phyloP scores from a whole-genome alignment of 495 filamentous ascomycete genomes.

The Evernia prunastri region DNA sequence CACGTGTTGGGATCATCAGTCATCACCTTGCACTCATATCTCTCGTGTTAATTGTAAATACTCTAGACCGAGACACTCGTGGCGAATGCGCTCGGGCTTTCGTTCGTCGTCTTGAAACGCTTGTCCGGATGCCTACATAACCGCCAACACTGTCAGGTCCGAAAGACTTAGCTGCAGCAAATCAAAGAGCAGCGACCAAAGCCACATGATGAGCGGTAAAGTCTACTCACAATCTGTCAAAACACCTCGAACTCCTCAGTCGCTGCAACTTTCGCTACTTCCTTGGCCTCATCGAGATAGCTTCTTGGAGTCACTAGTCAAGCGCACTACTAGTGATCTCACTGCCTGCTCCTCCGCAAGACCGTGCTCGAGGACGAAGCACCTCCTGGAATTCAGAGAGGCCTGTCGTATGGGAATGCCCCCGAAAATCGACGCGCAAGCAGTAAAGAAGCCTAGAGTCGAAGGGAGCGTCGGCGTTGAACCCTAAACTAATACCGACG shows the following conservation, averaged over 20 bases:
- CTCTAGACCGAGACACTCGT: not conserved
- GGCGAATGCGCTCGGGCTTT: not conserved
- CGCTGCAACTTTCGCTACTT: not conserved
- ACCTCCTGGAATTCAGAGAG: too few species aligned
- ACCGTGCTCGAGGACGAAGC: too few species aligned
- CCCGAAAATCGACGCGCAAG: too few species aligned
- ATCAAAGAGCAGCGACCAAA: not conserved
- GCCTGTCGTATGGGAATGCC: too few species aligned
- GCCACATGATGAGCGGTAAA: not conserved
- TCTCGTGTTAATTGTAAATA: not conserved
- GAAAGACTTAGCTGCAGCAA: not conserved
- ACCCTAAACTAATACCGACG: too few species aligned
- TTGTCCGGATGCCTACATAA: not conserved
- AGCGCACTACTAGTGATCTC: not conserved
- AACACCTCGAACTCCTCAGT: not conserved
- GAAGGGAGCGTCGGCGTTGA: too few species aligned
- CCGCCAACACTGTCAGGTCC: not conserved
- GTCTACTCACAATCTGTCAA: not conserved
- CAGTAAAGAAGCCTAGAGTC: too few species aligned
- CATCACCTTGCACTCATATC: not conserved
- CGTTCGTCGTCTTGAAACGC: not conserved
- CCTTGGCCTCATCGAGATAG: not conserved
- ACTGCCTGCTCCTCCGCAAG: not conserved
- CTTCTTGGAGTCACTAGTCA: not conserved
- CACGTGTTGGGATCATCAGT: not conserved